Base-by-base conservation (phyloP, 768 basidiomycete species). In the Phaeotremella skinneri region DNA sequence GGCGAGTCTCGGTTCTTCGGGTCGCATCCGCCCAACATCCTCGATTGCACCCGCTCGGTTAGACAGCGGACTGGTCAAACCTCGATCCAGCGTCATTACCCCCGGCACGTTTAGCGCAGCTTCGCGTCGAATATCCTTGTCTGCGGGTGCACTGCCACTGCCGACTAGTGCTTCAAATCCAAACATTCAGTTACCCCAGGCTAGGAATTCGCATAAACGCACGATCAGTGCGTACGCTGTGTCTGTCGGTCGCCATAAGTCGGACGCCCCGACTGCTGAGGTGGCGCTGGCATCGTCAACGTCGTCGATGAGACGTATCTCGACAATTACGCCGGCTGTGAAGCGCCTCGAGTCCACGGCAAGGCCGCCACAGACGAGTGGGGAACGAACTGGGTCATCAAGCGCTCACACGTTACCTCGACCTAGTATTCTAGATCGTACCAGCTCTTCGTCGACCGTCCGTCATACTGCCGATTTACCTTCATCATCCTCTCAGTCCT, bases 91-190 rank as follows among this genome's bases (percentile, higher is more conserved):
- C 17, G 9, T 37, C 34, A 7, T 17, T 7, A 17, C 34, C 7
- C 34, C 34, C 34, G 17, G 34, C 7, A 4, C 26, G 49, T 2
- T 13, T 25, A n/a, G 26, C 25, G 2, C 27, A 39, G 30, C 13
- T 7, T 56, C 61, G n/a, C 47, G 39, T 20, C 58, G 65, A 21
- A 58, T 69, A 41, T 69, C 70, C n/a, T 51, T 72, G 0, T 69
- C 67, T 7, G 53, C 61, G 13, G 67, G 70, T 14, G 59, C 62
- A 4, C 14, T 61, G 4, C 65, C 70, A 1, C n/a, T 71, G 3
- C 39, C 60, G 2, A 26, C 43, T 2, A 57, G 41, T 45, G 64
- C 69, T 5, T 59, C 59, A 3, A 55, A 62, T 27, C 43, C 49
- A 26, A 29, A 31, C 25, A 6, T 60, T 16, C 23, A 34, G 3